Percentiles rank a stretch among this genome's conserved stretches.
Conservation (phyloP, 768 basidiomycete species). For the Boletus rubroflammeus region DNA sequence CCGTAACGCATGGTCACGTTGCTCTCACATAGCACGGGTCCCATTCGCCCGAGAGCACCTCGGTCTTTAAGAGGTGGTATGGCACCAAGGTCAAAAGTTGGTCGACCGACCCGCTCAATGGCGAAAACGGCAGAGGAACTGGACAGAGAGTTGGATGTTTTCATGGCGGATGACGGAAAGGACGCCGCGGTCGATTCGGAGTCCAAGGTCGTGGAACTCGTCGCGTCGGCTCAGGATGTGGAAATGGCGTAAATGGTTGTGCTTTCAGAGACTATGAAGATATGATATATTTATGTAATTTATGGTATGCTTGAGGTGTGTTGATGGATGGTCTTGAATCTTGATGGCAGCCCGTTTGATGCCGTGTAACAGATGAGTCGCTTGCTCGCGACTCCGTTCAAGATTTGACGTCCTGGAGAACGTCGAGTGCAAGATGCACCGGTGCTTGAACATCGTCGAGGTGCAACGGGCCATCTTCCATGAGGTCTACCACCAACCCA, state of each 20-base stretch:
- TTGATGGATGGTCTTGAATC: not conserved
- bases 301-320: conserved; percentile 6
- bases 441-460: conserved; percentile 26
- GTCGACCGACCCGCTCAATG: conserved; percentile 41
- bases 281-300: conserved; percentile 21
- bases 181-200: conserved; percentile 19
- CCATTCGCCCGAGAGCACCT: conserved; percentile 39
- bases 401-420: not conserved
- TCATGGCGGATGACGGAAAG: conserved; percentile 61
- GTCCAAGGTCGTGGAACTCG: conserved; percentile 10
- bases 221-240: conserved; percentile 40
- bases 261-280: not conserved
- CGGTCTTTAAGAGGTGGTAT: conserved; percentile 16
- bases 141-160: conserved; percentile 84
- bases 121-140: conserved; percentile 78
- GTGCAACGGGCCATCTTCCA: conserved; percentile 25
- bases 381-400: not conserved
- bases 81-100: conserved; percentile 24
- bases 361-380: not conserved
- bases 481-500: conserved; percentile 4
- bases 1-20: not conserved
- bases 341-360: not conserved
- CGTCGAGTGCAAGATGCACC: conserved; percentile 15
- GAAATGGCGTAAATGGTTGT: conserved; percentile 44
- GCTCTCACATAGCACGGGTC: conserved; percentile 32